phyloP scores from a whole-genome alignment of 208 protist species.

The Trypanosomatidae sp. region DNA sequence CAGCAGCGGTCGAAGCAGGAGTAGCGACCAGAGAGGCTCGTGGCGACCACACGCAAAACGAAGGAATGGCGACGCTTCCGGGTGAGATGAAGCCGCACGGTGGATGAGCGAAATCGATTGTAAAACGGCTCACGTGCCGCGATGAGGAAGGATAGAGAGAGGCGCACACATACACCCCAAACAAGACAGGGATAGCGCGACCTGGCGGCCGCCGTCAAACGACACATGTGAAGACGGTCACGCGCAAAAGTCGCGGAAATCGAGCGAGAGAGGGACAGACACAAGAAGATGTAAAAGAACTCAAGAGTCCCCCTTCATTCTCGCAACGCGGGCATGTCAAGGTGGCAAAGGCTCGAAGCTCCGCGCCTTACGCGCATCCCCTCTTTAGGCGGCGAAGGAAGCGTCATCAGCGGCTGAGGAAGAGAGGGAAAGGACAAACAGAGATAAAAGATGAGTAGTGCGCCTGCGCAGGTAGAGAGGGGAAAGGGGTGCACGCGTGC shows the following conservation, averaged over 20 bases:
- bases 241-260: background rate
- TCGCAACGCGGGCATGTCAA: background rate
- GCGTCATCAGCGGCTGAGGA: background rate
- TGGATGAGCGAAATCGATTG: background rate
- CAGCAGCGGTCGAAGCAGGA: background rate
- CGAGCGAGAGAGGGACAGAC: background rate
- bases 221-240: background rate
- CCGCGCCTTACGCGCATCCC: background rate
- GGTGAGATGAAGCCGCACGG: background rate
- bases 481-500: background rate
- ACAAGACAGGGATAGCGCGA: background rate
- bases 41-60: background rate
- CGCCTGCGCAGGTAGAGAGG: background rate
- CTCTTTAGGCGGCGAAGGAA: background rate
- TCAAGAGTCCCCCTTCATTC: background rate
- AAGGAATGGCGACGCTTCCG: background rate
- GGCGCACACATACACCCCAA: background rate
- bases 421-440: background rate
- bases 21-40: background rate
- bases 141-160: conserved; percentile 3
- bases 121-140: background rate
- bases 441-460: background rate
- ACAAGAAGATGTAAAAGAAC: background rate
- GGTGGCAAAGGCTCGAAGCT: background rate
- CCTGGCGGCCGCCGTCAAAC: background rate